Evolutionary conservation across 768 basidiomycete genomes (phyloP), one percentile per base, ranked within the genome.

Genomic region (Cytidiella melzeri): DNA sequence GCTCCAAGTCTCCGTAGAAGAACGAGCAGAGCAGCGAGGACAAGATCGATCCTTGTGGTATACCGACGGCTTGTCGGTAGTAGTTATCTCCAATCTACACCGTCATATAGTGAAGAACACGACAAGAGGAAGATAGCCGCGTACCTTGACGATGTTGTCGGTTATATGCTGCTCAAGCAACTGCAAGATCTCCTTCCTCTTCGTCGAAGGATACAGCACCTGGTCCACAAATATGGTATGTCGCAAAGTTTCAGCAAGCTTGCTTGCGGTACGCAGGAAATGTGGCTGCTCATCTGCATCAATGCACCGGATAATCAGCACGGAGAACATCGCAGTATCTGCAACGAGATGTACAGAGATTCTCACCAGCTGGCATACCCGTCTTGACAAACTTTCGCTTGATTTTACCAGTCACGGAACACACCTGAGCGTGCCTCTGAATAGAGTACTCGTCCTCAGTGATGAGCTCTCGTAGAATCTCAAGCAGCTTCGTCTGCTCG

Each of bases 1-100:
- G 76, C 65, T 98, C 96, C 52, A 99, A 73, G 60, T 95, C 85
- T 5, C 92, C 94, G 56, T 97, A 99, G 64, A 91, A 96, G 66
- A 94, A 89, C 1, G 88, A 87, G 63, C 96, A 99, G 1, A 99
- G 69, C n/a, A 98, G 61, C 0, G 87, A 78, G 5, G 93, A 96
- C n/a, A 98, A 69, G n/a, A 93, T 81, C 2, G 94, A 97, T 19
- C 96, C 96, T 65, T 99, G 96, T 1, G 96, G 95, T 20, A 99
- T 99, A 2, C 96, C 96, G 24, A 90, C 79, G n/a, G 76, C 79
- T 65, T 99, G 96, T 11, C 86, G 81, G 62, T 86, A 95, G 60
- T 85, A 91, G 37, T 77, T 67, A n/a, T 68, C 58, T 1, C 87
- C 89, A 45, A 96, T 92, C 92, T 95, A 24, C 15, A 13, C 11